Evolutionary conservation across 2,329 filamentous ascomycete species (phyloP), one percentile per base, ranked within the genome.

Genomic region (Aphanoascus verrucosus): DNA sequence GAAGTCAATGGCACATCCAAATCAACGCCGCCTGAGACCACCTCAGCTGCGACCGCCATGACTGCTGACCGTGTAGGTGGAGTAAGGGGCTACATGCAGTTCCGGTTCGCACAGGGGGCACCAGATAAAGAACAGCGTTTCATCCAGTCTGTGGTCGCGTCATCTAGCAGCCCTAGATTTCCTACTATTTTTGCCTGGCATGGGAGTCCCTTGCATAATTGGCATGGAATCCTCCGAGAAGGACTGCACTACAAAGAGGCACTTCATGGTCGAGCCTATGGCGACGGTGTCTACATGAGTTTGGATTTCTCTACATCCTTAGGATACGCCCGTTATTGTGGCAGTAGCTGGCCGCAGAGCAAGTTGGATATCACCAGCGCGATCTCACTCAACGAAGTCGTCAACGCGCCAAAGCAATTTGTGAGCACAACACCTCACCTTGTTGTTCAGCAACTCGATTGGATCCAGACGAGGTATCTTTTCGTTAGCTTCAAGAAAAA

Each of bases 391-490:
- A 93, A 90, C 61, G 90, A 96, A 65, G 82, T 96, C 43, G 81
- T 94, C 62, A 95, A 95, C 63, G 74, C 76, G 0, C 82, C 88
- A 0, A 49, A 66, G 0, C 63, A 83, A 43, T 95, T 86, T 61
- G 67, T 76, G 4, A 77, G 72, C 57, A 61, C 7, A 0, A 58
- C 0, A 0, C 84, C 84, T 0, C 81, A 83, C 68, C 82, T 86
- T 45, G 90, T 95, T 7, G 82, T 95, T 1, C 66, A 78, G 23
- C 74, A 88, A 43, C 71, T 85, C 8, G 84, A 94, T 62, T 96
- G 90, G 90, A 89, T 94, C 55, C 88, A 94, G 63, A 89, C 88
- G 23, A 80, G 89, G 42, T 95, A 94, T 67, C 75, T 96, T 1
- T 86, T 95, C 59, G 80, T 86, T 40, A 61, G 70, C 49, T 65